Percentiles rank a stretch among this genome's conserved stretches.
Conservation (phyloP, 2,329 filamentous ascomycete species). For the Elsinoe australis region DNA sequence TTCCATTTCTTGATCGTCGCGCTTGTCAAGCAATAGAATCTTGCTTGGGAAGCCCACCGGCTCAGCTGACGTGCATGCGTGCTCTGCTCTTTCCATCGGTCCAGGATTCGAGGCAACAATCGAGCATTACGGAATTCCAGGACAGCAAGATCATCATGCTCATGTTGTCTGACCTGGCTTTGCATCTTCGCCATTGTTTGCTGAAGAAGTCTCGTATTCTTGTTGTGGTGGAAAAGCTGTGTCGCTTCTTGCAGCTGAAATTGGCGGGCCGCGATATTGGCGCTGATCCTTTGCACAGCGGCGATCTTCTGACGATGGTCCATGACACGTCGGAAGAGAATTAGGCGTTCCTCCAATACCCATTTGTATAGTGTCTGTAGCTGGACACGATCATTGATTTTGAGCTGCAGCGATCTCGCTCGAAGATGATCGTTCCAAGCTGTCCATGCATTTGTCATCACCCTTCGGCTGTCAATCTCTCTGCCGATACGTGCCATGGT, state of each 20-base stretch:
- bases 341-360: slow-evolving; percentile 45
- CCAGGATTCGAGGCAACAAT: slow-evolving; percentile 33
- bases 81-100: slow-evolving; percentile 31
- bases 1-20: slow-evolving; percentile 46
- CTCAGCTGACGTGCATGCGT: slow-evolving; percentile 43
- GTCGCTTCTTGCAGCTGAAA: slow-evolving; percentile 18
- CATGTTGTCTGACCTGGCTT: slow-evolving; percentile 25
- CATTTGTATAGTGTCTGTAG: slow-evolving; percentile 54
- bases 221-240: slow-evolving; percentile 24
- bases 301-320: slow-evolving; percentile 24
- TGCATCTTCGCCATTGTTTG: slow-evolving; percentile 27
- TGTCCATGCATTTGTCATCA: slow-evolving; percentile 52
- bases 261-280: slow-evolving; percentile 17
- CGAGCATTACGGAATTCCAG: slow-evolving; percentile 37
- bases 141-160: slow-evolving; percentile 33
- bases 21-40: slow-evolving; percentile 49
- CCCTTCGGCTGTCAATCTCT: slow-evolving; percentile 43
- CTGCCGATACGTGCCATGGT: slow-evolving; percentile 42
- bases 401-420: slow-evolving; percentile 43
- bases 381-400: slow-evolving; percentile 50
- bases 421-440: slow-evolving; percentile 56
- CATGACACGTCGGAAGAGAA: slow-evolving; percentile 34
- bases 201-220: slow-evolving; percentile 25
- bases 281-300: slow-evolving; percentile 21
- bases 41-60: slow-evolving; percentile 47